Base-by-base conservation (phyloP, 192 early-diverging fungal genomes). In the Lunasporangiospora selenospora region DNA sequence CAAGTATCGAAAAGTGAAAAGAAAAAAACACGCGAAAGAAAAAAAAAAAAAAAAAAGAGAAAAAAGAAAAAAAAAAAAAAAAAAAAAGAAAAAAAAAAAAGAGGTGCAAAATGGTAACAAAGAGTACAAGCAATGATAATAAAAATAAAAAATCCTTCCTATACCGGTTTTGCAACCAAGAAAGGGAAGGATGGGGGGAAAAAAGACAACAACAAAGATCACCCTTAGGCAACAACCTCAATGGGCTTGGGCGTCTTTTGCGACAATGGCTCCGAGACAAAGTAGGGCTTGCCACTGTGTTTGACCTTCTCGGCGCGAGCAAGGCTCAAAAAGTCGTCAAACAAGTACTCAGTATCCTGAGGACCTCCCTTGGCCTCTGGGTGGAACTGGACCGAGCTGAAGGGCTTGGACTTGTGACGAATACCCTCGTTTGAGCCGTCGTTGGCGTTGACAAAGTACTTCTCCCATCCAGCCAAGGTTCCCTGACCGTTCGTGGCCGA, bases 341-440 rank as follows among this genome's bases (percentile, higher is more conserved):
- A 98, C 45, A 98, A 81, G 51, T 91, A 94, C 49, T 86, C 89
- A n/a, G 95, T 96, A 51, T 98, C 95, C 48, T 87, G 83, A 6
- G 95, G 95, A 18, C 95, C 95, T 53, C 92, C 94, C 80, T 90
- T 93, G 24, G 95, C 93, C 75, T 98, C 95, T 11, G 95, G 95
- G 63, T 98, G 95, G 87, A 96, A 98, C 83, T 98, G 95, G 6
- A 96, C 95, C 37, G 89, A 91, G 41, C 81, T 77, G 60, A 90
- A 92, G 16, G 94, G 94, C 55, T 83, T 79, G 39, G 67, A 55
- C 34, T 69, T 54, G 75, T 96, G 94, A 30, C 87, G 81, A 46
- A 98, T 92, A 55, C 95, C 95, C 75, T 98, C 95, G 77, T 98
- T 98, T 37, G 92, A 91, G 0, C 93, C 93, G 73, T 98, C 95